Evolutionary conservation across 805 yeast genomes (phyloP).

Genomic region (Diddensiella santjacobensis): DNA sequence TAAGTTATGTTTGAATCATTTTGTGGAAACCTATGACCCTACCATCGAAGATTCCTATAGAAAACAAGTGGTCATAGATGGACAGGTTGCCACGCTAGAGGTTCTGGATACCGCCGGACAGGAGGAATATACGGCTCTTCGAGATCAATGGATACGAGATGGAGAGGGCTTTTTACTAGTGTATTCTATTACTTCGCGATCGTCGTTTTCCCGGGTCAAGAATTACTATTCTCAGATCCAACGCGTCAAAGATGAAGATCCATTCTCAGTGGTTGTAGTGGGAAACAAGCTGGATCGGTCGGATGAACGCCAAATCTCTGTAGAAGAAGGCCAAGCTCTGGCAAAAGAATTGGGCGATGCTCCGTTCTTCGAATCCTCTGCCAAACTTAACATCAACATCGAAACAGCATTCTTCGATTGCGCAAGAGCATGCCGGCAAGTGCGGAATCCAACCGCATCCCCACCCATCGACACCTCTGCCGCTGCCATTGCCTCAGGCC

Average conservation of each 20-base stretch:
- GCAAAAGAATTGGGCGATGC: conserved; percentile 57
- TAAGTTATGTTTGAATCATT: conserved; percentile 64
- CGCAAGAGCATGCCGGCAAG: conserved; percentile 66
- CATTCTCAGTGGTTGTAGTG: conserved; percentile 78
- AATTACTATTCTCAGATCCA: conserved; percentile 76
- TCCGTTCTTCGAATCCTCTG: conserved; percentile 86
- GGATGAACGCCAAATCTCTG: conserved; percentile 71
- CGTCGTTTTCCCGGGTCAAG: conserved; percentile 79
- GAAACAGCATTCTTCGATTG: conserved; percentile 71
- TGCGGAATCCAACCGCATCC: conserved; percentile 3
- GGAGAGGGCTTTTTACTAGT: conserved; percentile 91
- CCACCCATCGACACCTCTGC: neutral
- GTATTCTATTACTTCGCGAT: conserved; percentile 79
- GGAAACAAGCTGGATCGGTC: conserved; percentile 80
- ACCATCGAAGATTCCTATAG: conserved; percentile 73
- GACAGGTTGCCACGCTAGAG: conserved; percentile 70
- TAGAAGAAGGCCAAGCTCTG: conserved; percentile 79
- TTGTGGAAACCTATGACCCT: conserved; percentile 97
- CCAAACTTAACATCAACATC: conserved; percentile 87
- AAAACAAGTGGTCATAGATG: conserved; percentile 80
- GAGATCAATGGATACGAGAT: conserved; percentile 87
- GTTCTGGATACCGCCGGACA: conserved; percentile 94
- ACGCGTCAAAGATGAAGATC: conserved; percentile 56
- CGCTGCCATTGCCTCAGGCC: neutral
- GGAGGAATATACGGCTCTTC: conserved; percentile 70